These are phyloP conservation scores for Aspergillus ruber DNA, from an alignment of 2,329 filamentous ascomycete genomes.

Conservation along the genomic window DNA sequence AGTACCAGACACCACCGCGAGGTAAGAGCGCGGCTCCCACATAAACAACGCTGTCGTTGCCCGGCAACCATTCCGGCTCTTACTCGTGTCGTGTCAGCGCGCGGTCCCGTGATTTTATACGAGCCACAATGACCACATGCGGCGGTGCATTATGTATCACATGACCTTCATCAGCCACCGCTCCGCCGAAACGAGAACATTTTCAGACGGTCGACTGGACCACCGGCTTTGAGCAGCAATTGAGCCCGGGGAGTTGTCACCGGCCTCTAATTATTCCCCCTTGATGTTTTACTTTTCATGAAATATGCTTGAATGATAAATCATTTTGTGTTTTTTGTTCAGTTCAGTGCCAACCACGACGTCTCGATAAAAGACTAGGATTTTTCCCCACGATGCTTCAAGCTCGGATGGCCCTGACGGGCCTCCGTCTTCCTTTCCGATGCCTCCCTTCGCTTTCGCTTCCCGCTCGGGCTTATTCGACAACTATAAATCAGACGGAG, in stretches of 20 bases:
- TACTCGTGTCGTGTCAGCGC: constrained; percentile 9
- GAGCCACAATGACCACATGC: constrained; percentile 1
- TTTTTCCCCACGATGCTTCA: constrained; percentile 52
- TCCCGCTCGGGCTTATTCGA: constrained; percentile 49
- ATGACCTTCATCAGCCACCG: constrained; percentile 14
- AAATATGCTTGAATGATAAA: not conserved
- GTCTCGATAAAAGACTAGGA: not conserved
- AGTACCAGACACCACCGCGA: constrained; percentile 13
- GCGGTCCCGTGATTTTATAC: constrained; percentile 11
- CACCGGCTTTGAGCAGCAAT: not conserved
- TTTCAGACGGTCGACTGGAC: constrained; percentile 9
- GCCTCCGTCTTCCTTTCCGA: constrained; percentile 44
- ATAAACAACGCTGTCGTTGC: constrained; percentile 27
- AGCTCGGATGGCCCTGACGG: constrained; percentile 54
- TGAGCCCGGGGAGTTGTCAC: not conserved
- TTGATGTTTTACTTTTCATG: not conserved
- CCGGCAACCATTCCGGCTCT: constrained; percentile 44
- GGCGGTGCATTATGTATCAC: constrained; percentile 16
- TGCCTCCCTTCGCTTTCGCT: constrained; percentile 42
- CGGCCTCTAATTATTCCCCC: not conserved
- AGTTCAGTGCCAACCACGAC: not conserved
- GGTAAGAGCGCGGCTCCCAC: constrained; percentile 2
- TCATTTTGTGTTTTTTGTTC: too few relatives aligned
- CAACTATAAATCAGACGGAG: constrained; percentile 34
- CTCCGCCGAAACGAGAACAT: constrained; percentile 9